phyloP scores from a whole-genome alignment of 371 early-diverging fungal genomes.

The Mucor sp. region DNA sequence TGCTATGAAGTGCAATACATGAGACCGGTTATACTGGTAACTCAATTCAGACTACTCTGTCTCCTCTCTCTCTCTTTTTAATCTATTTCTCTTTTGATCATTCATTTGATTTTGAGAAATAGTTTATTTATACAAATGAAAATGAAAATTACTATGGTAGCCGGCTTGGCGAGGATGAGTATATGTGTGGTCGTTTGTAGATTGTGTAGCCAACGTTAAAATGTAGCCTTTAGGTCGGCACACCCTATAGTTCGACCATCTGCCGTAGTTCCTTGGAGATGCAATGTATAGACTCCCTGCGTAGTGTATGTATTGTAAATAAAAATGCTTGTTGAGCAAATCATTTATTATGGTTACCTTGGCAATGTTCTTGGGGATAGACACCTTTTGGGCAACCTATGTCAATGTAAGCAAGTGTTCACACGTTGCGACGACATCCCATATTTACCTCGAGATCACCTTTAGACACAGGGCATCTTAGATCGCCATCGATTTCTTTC shows the following conservation, averaged over 20 bases:
- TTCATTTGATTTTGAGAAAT: background rate
- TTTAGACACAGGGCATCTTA: background rate
- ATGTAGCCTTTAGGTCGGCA: background rate
- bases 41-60: conserved; percentile 59
- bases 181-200: background rate
- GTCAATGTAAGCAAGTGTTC: background rate
- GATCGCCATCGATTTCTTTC: background rate
- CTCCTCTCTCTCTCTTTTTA: conserved; percentile 27
- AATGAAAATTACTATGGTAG: background rate
- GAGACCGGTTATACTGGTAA: conserved; percentile 39
- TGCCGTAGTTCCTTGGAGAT: background rate
- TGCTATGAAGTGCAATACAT: conserved; percentile 57
- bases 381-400: background rate
- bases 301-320: background rate
- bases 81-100: background rate
- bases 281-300: background rate
- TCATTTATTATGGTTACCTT: background rate
- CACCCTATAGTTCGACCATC: background rate
- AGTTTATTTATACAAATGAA: background rate
- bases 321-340: too few relatives aligned
- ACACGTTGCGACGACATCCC: background rate
- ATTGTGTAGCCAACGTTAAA: background rate
- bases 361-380: background rate
- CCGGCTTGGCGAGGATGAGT: background rate
- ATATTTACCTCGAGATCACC: background rate